phyloP scores from a whole-genome alignment of 305 asterid genomes.

The Ilex paraguariensis region DNA sequence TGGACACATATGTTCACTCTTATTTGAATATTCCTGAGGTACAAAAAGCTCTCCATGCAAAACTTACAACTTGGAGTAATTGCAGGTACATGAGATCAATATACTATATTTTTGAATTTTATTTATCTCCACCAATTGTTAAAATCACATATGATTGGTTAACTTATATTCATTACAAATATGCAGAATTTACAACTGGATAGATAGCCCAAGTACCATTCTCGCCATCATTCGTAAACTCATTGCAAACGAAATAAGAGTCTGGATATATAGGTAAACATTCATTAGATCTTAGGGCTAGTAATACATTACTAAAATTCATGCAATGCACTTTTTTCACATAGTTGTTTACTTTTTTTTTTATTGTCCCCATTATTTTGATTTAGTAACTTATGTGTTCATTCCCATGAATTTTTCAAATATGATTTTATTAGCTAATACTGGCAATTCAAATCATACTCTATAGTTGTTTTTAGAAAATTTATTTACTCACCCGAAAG shows the following conservation, averaged over 20 bases:
- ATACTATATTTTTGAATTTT: neutral
- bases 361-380: no score
- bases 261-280: constrained; percentile 38
- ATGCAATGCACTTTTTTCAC: neutral
- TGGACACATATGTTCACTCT: constrained; percentile 15
- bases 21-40: constrained; percentile 27
- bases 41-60: constrained; percentile 34
- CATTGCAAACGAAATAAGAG: constrained; percentile 26
- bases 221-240: constrained; percentile 28
- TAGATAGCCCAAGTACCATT: constrained; percentile 24
- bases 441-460: no score
- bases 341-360: neutral
- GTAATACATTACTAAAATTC: no score
- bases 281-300: neutral
- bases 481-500: no score
- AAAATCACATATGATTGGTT: neutral
- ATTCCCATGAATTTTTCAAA: no score
- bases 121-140: neutral
- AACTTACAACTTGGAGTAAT: constrained; percentile 22
- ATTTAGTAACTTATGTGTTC: no score
- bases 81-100: constrained; percentile 15
- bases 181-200: constrained; percentile 15
- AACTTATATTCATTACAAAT: no score
- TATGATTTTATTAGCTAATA: no score
- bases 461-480: no score